Conservation (phyloP, 345 rosid genomes). For the Isatis tinctoria region DNA sequence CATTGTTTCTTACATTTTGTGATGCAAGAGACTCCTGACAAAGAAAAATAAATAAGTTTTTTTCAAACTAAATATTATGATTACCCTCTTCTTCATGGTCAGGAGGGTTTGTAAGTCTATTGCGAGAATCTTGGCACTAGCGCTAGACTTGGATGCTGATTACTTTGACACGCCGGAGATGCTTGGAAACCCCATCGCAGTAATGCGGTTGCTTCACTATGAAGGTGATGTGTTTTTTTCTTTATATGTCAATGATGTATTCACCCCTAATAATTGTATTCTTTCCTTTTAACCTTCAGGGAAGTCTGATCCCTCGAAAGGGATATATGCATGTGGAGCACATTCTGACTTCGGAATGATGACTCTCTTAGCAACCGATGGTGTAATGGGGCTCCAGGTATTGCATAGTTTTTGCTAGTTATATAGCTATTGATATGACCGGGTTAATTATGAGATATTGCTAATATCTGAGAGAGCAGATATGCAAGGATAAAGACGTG, state of each 20-base stretch:
- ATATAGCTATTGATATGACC: no score
- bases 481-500: constrained; percentile 70
- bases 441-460: no score
- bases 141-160: constrained; percentile 62
- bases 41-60: no score
- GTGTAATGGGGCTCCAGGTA: constrained; percentile 40
- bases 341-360: neutral
- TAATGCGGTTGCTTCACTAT: constrained; percentile 65
- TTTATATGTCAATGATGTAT: no score
- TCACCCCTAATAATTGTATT: no score
- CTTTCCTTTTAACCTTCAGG: no score
- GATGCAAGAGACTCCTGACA: no score
- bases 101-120: constrained; percentile 61
- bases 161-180: constrained; percentile 76
- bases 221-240: constrained; percentile 39
- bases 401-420: neutral
- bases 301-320: no score
- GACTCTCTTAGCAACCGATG: constrained; percentile 41
- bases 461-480: constrained; percentile 34
- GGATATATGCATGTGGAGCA: neutral
- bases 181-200: constrained; percentile 75
- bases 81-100: neutral
- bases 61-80: no score
- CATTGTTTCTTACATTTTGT: no score
- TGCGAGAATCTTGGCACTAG: constrained; percentile 70